phyloP scores from a whole-genome alignment of 371 early-diverging fungal species.

The Blakeslea trispora region DNA sequence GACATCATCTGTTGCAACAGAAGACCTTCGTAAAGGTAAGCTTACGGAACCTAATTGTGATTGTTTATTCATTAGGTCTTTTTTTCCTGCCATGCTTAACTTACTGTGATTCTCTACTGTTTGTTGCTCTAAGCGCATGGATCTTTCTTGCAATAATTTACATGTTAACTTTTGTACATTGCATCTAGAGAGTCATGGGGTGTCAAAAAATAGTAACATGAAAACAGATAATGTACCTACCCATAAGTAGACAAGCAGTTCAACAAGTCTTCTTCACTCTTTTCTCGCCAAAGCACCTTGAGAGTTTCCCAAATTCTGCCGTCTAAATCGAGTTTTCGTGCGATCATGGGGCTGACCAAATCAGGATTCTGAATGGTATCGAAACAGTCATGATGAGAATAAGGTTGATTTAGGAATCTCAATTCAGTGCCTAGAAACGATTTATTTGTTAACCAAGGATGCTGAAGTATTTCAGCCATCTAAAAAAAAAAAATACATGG shows the following conservation, averaged over 20 bases:
- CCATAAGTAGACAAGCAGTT: constrained; percentile 18
- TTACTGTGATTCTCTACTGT: constrained; percentile 17
- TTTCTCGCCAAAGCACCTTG: constrained; percentile 36
- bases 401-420: constrained; percentile 21
- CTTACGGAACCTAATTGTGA: constrained; percentile 22
- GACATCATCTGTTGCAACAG: constrained; percentile 22
- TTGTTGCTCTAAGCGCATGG: constrained; percentile 15
- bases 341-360: constrained; percentile 26
- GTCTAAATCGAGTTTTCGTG: constrained; percentile 28
- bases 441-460: constrained; percentile 47
- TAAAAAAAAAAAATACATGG: constrained; percentile 2
- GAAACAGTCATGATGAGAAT: constrained; percentile 3
- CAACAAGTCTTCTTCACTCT: constrained; percentile 25
- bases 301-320: constrained; percentile 45
- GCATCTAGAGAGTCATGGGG: too few relatives aligned
- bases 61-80: too few relatives aligned
- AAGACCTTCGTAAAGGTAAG: constrained; percentile 23
- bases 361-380: constrained; percentile 30
- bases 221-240: constrained; percentile 25
- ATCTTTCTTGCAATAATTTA: constrained; percentile 41
- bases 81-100: too few relatives aligned
- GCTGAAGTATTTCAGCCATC: constrained; percentile 40
- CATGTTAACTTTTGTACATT: constrained; percentile 48
- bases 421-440: constrained; percentile 41
- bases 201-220: too few relatives aligned